Evolutionary conservation across 108 stramenopile species (phyloP).

Genomic region (Pseudonitzschia pungens): DNA sequence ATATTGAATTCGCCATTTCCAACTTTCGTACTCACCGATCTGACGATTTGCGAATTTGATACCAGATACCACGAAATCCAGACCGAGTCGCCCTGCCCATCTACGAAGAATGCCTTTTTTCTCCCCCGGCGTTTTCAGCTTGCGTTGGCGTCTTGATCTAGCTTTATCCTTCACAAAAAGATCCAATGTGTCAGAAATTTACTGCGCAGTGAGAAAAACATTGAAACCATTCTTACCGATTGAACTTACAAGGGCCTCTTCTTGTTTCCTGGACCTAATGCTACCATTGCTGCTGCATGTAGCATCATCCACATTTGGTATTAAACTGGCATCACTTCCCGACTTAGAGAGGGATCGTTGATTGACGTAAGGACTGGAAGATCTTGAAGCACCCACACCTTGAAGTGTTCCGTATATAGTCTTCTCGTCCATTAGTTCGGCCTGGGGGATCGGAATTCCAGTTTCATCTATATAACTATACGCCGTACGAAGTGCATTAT

Average conservation of each 20-base stretch:
- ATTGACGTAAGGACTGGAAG: constrained; percentile 12
- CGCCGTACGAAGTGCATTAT: constrained; percentile 42
- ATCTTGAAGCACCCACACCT: constrained; percentile 2
- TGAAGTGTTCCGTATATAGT: constrained; percentile 19
- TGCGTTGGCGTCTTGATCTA: constrained; percentile 8
- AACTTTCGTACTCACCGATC: constrained; percentile 39
- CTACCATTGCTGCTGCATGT: neutral
- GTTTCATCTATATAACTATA: constrained; percentile 22
- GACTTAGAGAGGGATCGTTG: neutral
- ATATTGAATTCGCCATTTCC: neutral
- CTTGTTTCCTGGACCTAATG: constrained; percentile 9
- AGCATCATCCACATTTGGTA: constrained; percentile 4
- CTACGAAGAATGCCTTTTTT: constrained; percentile 25
- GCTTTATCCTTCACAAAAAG: neutral
- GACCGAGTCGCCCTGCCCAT: constrained; percentile 52
- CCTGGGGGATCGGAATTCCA: constrained; percentile 34
- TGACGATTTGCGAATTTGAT: constrained; percentile 50
- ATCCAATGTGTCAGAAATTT: neutral
- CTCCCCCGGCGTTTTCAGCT: constrained; percentile 10
- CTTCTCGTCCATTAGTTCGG: constrained; percentile 41
- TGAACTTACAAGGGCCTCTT: constrained; percentile 17
- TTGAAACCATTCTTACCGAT: neutral
- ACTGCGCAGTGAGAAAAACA: neutral
- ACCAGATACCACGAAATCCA: constrained; percentile 60
- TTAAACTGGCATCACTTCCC: neutral